Conservation (phyloP, 2,329 filamentous ascomycete genomes). For the Didymella lethalis region DNA sequence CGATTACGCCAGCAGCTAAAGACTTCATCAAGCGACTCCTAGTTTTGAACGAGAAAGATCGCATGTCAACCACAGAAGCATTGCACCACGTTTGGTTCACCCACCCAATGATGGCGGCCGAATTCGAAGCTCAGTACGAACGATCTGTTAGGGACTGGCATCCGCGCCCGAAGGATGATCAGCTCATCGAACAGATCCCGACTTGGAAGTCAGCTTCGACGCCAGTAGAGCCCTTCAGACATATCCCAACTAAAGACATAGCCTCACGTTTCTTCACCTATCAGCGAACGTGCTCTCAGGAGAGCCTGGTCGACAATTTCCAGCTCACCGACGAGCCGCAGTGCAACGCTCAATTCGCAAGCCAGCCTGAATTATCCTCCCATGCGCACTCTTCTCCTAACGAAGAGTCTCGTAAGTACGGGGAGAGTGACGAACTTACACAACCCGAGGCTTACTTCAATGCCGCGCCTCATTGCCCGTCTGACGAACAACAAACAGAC, state of each 20-base stretch:
- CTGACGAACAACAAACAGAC: background rate
- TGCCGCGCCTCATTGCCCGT: background rate
- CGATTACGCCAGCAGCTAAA: conserved; percentile 55
- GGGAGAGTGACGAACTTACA: background rate
- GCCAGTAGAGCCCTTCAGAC: background rate
- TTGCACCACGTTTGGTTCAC: conserved; percentile 65
- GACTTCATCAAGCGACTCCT: conserved; percentile 63
- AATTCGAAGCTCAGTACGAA: conserved; percentile 60
- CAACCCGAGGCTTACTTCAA: background rate
- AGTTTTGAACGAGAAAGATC: conserved; percentile 56
- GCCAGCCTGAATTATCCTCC: conserved; percentile 4
- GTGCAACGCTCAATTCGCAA: conserved; percentile 14
- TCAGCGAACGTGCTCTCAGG: background rate
- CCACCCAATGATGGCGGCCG: conserved; percentile 56
- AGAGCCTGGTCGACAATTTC: background rate
- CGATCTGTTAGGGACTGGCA: conserved; percentile 60
- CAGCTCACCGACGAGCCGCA: background rate
- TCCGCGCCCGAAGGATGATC: conserved; percentile 47
- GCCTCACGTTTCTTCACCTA: conserved; percentile 1
- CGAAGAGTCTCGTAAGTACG: background rate
- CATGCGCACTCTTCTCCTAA: background rate
- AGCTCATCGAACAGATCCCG: conserved; percentile 41
- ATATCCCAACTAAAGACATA: background rate
- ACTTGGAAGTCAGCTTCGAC: background rate
- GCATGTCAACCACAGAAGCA: conserved; percentile 63